Evolutionary conservation across 768 basidiomycete species (phyloP).

Genomic region (Hypholoma fasciculare): DNA sequence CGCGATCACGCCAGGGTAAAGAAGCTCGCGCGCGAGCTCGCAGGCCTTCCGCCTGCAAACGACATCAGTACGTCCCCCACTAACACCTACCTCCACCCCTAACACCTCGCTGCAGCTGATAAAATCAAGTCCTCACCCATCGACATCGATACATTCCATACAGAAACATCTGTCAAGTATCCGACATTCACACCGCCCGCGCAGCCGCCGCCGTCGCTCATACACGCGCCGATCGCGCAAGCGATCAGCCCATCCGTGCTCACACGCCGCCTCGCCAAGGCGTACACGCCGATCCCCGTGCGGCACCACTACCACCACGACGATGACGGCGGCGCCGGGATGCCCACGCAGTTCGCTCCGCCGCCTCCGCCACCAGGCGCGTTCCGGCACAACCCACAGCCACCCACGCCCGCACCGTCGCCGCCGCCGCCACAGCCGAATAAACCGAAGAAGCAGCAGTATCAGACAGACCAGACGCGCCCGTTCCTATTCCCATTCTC

Average conservation of each 20-base stretch:
- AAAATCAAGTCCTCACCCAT: slow-evolving; percentile 88
- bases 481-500: slow-evolving; percentile 98
- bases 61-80: slow-evolving; percentile 31
- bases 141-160: slow-evolving; percentile 86
- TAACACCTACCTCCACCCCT: neutral
- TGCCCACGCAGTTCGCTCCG: slow-evolving; percentile 30
- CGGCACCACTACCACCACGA: slow-evolving; percentile 95
- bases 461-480: slow-evolving; percentile 92
- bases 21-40: slow-evolving; percentile 80
- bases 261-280: slow-evolving; percentile 77
- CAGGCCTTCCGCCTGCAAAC: slow-evolving; percentile 66
- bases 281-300: slow-evolving; percentile 90
- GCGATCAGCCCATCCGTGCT: slow-evolving; percentile 35
- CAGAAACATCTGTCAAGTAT: slow-evolving; percentile 93
- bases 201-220: slow-evolving; percentile 33
- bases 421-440: slow-evolving; percentile 74
- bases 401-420: slow-evolving; percentile 88
- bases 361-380: slow-evolving; percentile 17
- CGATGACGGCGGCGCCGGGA: slow-evolving; percentile 52
- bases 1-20: slow-evolving; percentile 84
- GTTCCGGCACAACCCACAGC: slow-evolving; percentile 55
- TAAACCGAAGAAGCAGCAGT: slow-evolving; percentile 98
- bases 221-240: slow-evolving; percentile 33
- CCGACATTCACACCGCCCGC: slow-evolving; percentile 84
- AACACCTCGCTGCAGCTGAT: slow-evolving; percentile 37